These are phyloP conservation scores for Raphidocelis subcapitata DNA, from an alignment of 139 green algal genomes.

Conservation along the genomic window DNA sequence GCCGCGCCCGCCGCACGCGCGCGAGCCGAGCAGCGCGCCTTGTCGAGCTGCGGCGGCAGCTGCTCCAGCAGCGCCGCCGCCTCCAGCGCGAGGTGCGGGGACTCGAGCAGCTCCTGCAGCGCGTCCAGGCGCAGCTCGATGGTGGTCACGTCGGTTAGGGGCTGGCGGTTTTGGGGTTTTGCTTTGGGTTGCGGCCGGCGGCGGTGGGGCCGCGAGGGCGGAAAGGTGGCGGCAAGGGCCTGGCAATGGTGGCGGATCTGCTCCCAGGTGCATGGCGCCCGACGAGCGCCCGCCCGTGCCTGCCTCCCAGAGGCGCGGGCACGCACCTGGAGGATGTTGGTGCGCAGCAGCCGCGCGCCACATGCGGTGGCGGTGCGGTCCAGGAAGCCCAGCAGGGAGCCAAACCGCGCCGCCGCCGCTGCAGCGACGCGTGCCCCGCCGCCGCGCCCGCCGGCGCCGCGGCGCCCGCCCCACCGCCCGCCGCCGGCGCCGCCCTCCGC, in stretches of 20 bases:
- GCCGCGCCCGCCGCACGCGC: too few species aligned
- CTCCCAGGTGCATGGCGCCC: too few species aligned
- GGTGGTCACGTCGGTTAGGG: slow-evolving; percentile 70
- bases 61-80: slow-evolving; percentile 10
- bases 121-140: slow-evolving; percentile 59
- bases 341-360: slow-evolving; percentile 68
- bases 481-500: not conserved
- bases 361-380: slow-evolving; percentile 53
- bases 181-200: too few species aligned
- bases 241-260: too few species aligned
- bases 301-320: too few species aligned
- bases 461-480: too few species aligned
- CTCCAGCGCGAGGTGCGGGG: slow-evolving; percentile 21
- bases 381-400: slow-evolving; percentile 48
- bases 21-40: too few species aligned
- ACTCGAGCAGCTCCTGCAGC: slow-evolving; percentile 45
- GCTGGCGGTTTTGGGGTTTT: slow-evolving; percentile 58
- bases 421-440: not conserved
- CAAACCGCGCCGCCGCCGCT: not conserved
- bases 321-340: slow-evolving; percentile 52
- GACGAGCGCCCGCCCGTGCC: too few species aligned
- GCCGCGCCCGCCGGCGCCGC: not conserved
- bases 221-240: too few species aligned
- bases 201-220: too few species aligned
- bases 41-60: slow-evolving; percentile 22